phyloP scores from a whole-genome alignment of 768 basidiomycete species.

The Leccinum imitatum region DNA sequence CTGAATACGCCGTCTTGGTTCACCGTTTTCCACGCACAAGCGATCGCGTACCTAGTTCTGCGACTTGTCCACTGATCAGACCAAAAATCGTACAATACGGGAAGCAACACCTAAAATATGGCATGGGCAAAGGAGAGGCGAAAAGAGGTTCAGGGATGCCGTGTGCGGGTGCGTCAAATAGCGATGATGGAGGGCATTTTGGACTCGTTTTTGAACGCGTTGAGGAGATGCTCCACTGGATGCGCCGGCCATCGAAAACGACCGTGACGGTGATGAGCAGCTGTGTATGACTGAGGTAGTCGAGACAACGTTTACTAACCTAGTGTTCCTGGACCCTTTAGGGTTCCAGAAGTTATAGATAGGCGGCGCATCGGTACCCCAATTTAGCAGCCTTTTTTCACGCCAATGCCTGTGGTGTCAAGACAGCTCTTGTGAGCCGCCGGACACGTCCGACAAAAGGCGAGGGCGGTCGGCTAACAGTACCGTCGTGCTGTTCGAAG shows the following conservation, averaged over 20 bases:
- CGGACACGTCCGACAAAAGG: no score
- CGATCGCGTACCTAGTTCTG: slow-evolving; percentile 37
- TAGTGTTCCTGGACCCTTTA: no score
- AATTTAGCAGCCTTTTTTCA: no score
- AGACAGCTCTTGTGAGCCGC: no score
- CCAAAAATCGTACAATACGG: slow-evolving; percentile 63
- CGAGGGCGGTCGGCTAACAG: no score
- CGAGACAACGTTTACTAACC: no score
- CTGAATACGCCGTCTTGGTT: slow-evolving; percentile 6
- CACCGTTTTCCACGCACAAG: no score
- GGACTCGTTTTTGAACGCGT: slow-evolving; percentile 37
- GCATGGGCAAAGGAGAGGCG: not conserved
- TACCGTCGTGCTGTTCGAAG: no score
- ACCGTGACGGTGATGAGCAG: slow-evolving; percentile 9
- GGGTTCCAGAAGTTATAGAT: no score
- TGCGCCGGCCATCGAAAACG: slow-evolving; percentile 50
- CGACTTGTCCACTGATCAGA: slow-evolving; percentile 30
- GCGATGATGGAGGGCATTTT: slow-evolving; percentile 20
- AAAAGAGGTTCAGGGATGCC: slow-evolving; percentile 23
- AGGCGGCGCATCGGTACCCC: no score
- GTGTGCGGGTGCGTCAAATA: slow-evolving; percentile 59
- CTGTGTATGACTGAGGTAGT: no score
- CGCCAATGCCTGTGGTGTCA: no score
- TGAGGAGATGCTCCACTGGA: slow-evolving; percentile 57
- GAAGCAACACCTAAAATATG: slow-evolving; percentile 49